Conservation (phyloP, 805 yeast genomes). For the Yarrowia deformans region DNA sequence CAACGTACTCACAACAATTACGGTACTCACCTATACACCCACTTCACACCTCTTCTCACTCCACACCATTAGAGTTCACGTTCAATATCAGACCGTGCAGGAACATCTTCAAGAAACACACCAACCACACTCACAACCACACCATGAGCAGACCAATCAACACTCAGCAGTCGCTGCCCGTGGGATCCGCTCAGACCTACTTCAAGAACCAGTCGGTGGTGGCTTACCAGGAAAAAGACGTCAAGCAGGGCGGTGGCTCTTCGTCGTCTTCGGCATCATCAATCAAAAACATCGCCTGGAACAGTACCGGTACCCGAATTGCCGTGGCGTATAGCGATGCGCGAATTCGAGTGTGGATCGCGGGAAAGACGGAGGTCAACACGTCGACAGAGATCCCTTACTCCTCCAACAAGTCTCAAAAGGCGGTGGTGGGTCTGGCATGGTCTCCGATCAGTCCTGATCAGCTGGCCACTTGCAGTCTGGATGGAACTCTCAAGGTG, state of each 20-base stretch:
- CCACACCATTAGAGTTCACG: constrained; percentile 4
- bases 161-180: constrained; percentile 8
- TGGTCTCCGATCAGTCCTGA: constrained; percentile 61
- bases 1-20: too few relatives aligned
- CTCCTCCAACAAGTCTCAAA: constrained; percentile 51
- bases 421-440: constrained; percentile 53
- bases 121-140: neutral
- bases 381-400: constrained; percentile 48
- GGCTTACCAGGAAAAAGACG: constrained; percentile 35
- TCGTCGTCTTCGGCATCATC: neutral
- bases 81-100: constrained; percentile 3
- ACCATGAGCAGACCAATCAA: constrained; percentile 28
- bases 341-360: constrained; percentile 50
- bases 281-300: constrained; percentile 46
- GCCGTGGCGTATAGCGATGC: constrained; percentile 49
- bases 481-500: constrained; percentile 56
- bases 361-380: constrained; percentile 51
- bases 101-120: neutral
- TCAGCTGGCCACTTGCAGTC: constrained; percentile 58
- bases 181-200: constrained; percentile 5
- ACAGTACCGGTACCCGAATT: constrained; percentile 47
- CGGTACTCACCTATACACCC: too few relatives aligned
- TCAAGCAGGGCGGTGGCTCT: neutral
- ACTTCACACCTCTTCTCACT: neutral
- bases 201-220: constrained; percentile 20